Evolutionary conservation across 73 alveolate species (phyloP).

Genomic region (Symbiodinium natans): DNA sequence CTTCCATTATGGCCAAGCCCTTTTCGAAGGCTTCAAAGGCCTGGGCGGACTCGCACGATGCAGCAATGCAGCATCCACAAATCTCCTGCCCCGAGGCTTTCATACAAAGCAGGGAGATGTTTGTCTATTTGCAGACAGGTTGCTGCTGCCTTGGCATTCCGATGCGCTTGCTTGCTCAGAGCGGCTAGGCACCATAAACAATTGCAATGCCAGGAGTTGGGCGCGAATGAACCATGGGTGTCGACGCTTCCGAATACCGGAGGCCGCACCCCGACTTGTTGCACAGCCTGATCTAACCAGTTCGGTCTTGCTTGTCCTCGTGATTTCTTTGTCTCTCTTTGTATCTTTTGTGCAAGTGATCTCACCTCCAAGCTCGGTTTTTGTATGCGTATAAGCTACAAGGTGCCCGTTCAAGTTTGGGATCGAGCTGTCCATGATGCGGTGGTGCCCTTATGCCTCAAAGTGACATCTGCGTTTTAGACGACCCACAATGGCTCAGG

Average conservation of each 20-base stretch:
- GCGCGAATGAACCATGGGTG: constrained; percentile 85
- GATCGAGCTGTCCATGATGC: constrained; percentile 17
- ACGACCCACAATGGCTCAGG: too few relatives aligned
- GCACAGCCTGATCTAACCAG: too few relatives aligned
- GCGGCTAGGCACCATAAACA: neutral
- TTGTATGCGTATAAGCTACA: neutral
- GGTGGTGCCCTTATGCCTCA: neutral
- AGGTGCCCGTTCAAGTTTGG: constrained; percentile 77
- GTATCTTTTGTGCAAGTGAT: too few relatives aligned
- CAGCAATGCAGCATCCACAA: neutral
- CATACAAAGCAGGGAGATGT: constrained; percentile 84
- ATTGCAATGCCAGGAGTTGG: constrained; percentile 14
- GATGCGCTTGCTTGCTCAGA: neutral
- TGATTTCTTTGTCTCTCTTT: too few relatives aligned
- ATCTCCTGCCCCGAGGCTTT: constrained; percentile 7
- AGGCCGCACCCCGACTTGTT: too few relatives aligned
- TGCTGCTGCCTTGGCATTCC: constrained; percentile 9
- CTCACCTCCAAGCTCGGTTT: too few relatives aligned
- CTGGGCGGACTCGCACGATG: neutral
- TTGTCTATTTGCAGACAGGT: constrained; percentile 60
- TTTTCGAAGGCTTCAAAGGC: constrained; percentile 92
- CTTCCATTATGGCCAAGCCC: constrained; percentile 94
- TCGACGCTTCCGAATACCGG: constrained; percentile 91
- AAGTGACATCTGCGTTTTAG: neutral
- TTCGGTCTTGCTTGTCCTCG: too few relatives aligned